Evolutionary conservation across 2,329 filamentous ascomycete species (phyloP), one percentile per base, ranked within the genome.

Genomic region (Parafenestella ontariensis): DNA sequence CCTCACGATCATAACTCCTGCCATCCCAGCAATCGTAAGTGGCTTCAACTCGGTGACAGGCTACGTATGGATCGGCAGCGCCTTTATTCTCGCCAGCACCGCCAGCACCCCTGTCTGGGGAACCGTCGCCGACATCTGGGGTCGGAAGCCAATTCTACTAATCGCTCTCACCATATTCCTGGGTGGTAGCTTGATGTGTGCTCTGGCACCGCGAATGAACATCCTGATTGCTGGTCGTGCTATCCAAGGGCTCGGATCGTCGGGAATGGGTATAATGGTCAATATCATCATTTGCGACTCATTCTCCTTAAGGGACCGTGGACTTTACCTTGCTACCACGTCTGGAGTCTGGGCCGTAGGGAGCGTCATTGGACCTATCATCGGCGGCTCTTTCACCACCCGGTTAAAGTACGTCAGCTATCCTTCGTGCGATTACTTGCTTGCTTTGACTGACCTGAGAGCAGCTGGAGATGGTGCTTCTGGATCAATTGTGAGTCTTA

Each of bases 11-110:
- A 76, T 86, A 59, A 82, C 86, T 15, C 87, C 86, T 0, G 84
- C 86, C 10, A 78, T 89, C 9, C 86, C 87, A 0, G 84, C 84
- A 21, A 89, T 89, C 56, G 79, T 82, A 4, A 74, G 72, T 34
- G 78, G 87, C 52, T 83, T 92, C 59, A 67, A 85, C 36, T 89
- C 88, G 8, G 83, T 83, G 1, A 76, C 82, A 6, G 88, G 88
- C 31, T 92, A 90, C 73, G 84, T 85, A 29, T 92, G 89, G 89
- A 87, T 92, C 56, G 89, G 89, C 1, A 85, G 83, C 26, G 84
- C 89, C 0, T 92, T 89, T 70, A 77, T 91, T 10, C 82, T 91
- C 4, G 85, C 86, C 8, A 85, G 84, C 61, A 85, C 88, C 0
- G 85, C 87, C 0, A 80, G 79, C 6, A 83, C 83, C 1, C 87